Conservation (phyloP, 2,329 filamentous ascomycete genomes). For the Fusarium sororula region DNA sequence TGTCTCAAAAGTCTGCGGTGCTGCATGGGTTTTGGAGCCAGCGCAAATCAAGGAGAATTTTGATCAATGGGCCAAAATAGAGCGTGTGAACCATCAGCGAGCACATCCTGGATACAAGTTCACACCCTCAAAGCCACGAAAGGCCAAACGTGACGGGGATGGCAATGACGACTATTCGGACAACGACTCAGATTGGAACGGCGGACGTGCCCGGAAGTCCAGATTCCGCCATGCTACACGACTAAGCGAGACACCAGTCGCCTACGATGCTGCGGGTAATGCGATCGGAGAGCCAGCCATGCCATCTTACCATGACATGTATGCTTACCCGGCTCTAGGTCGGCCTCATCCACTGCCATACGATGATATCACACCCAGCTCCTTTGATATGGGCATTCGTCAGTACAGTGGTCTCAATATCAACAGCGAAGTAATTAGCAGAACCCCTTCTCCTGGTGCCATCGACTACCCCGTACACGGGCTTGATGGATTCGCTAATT, state of each 20-base stretch:
- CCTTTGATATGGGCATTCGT: constrained; percentile 20
- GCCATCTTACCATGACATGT: constrained; percentile 21
- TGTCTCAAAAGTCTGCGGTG: constrained; percentile 86
- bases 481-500: constrained; percentile 19
- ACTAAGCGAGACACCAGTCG: constrained; percentile 29
- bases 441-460: constrained; percentile 33
- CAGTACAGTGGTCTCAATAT: constrained; percentile 15
- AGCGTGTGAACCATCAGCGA: constrained; percentile 83
- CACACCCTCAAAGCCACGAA: constrained; percentile 76
- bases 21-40: constrained; percentile 86
- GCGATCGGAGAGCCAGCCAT: constrained; percentile 3
- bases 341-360: constrained; percentile 21
- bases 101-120: constrained; percentile 96
- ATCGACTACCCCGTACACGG: constrained; percentile 26
- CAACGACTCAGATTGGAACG: constrained; percentile 37
- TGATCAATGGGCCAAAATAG: constrained; percentile 79
- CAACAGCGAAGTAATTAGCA: constrained; percentile 18
- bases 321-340: constrained; percentile 22
- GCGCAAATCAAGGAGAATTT: constrained; percentile 77
- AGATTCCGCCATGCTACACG: constrained; percentile 24
- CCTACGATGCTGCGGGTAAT: constrained; percentile 14
- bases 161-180: constrained; percentile 28
- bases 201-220: constrained; percentile 14
- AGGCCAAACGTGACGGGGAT: constrained; percentile 49
- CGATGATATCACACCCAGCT: constrained; percentile 13